Evolutionary conservation across 2,329 filamentous ascomycete species (phyloP), one percentile per base, ranked within the genome.

Genomic region (Furcasterigmium sp.): DNA sequence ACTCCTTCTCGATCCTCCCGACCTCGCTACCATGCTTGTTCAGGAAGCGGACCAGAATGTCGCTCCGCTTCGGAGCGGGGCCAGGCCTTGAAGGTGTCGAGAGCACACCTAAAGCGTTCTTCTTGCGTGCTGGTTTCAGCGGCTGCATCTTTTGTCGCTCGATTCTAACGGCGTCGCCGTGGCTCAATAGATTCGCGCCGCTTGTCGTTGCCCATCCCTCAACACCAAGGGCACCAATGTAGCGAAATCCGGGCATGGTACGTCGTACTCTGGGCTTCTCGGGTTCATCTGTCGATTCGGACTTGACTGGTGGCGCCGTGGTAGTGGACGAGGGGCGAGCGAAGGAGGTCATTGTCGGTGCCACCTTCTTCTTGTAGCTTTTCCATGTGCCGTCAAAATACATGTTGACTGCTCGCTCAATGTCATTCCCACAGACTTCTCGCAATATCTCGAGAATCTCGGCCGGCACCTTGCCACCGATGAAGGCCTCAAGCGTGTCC

Each of bases 171-270:
- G 67, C 55, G 51, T 97, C 91, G 14, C 87, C 89, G 55, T 95
- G 86, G 51, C 82, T 85, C 20, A 98, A 59, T 6, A 96, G 60
- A 29, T 79, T 80, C 3, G 67, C 68, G 1, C 91, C 91, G 60
- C 89, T 96, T 54, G 84, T 81, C 4, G 91, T 97, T 6, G 88
- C 84, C 93, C 93, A 98, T 5, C 84, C 93, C 42, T 85, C 88
- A 5, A 87, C 90, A 8, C 93, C 93, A 63, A 97, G 93, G 0
- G 90, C 88, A 15, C 93, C 93, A 47, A 97, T 78, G 55, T 97
- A 98, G 56, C 93, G 67, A 26, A 57, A 61, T 3, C 60, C 55
- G 0, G 71, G 67, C 43, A 68, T 64, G 5, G 47, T 18, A 7
- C n/a, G 8, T 11, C 23, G 7, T 7, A 52, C 41, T 8, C 47